A percentile compares a stretch with the other conserved stretches of the same genome.
Conservation (phyloP, 257 asterid genomes). For the Anisodus acutangulus region DNA sequence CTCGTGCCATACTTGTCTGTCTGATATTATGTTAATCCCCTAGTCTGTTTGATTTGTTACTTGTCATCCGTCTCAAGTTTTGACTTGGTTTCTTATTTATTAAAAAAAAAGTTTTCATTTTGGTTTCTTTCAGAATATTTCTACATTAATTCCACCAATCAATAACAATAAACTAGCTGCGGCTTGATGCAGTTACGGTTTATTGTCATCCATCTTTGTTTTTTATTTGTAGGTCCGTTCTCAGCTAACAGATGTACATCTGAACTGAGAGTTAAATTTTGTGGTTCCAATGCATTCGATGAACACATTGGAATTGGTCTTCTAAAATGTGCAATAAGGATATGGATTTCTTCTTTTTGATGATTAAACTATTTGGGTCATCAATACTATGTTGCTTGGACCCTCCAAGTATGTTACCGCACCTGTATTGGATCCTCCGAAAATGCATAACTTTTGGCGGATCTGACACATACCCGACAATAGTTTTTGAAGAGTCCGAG, state of each 20-base stretch:
- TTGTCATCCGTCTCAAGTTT: background rate
- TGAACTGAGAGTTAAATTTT: background rate
- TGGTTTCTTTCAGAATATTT: background rate
- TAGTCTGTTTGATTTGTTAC: background rate
- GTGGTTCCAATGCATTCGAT: background rate
- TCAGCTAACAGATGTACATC: background rate
- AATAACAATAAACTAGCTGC: background rate
- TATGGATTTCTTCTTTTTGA: background rate
- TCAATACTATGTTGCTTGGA: no score
- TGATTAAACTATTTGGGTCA: no score
- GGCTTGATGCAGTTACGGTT: background rate
- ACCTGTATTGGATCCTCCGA: no score
- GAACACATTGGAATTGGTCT: background rate
- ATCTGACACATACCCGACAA: no score
- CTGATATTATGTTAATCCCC: background rate
- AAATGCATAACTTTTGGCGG: no score
- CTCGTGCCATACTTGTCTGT: background rate
- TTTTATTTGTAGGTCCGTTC: background rate
- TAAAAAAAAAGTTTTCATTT: background rate
- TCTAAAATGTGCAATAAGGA: background rate
- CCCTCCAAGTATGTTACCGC: no score
- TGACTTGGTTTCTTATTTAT: background rate
- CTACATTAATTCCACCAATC: background rate
- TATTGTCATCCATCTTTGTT: background rate
- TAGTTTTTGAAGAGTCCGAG: no score